Percentiles rank a stretch among this genome's conserved stretches.
Conservation (phyloP, 129 eudicot genomes). For the Kitagawia praeruptora region DNA sequence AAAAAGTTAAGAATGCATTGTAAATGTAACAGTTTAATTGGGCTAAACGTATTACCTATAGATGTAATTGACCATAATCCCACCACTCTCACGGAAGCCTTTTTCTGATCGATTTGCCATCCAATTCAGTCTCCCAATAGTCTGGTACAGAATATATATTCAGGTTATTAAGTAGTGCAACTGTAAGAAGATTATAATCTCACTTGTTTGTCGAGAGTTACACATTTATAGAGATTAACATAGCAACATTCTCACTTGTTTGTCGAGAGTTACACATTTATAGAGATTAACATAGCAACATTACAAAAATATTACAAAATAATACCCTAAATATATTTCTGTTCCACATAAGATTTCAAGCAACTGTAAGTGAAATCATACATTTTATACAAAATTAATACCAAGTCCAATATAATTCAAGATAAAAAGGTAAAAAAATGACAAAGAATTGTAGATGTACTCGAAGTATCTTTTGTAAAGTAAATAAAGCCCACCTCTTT, state of each 20-base stretch:
- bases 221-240: not conserved
- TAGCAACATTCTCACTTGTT: not conserved
- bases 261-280: not conserved
- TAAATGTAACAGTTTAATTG: not conserved
- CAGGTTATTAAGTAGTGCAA: not conserved
- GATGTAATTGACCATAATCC: constrained; percentile 91
- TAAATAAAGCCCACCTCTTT: not conserved
- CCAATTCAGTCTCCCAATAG: constrained; percentile 82
- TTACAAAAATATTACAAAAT: not conserved
- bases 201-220: not conserved
- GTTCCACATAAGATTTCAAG: not conserved
- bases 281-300: not conserved
- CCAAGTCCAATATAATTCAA: not conserved
- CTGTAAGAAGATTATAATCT: not conserved
- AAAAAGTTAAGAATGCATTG: not conserved
- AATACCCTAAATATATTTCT: not conserved
- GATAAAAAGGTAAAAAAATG: not conserved
- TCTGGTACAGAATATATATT: constrained; percentile 17
- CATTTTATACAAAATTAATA: not conserved
- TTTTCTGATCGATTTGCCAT: constrained; percentile 88
- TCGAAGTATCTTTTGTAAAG: not conserved
- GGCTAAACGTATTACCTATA: constrained; percentile 39
- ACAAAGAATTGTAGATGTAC: not conserved
- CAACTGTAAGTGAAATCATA: not conserved
- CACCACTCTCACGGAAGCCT: constrained; percentile 80